These are phyloP conservation scores for Anthoceros angustus DNA, from an alignment of 225 moss, liverwort and hornwort genomes.

Conservation along the genomic window DNA sequence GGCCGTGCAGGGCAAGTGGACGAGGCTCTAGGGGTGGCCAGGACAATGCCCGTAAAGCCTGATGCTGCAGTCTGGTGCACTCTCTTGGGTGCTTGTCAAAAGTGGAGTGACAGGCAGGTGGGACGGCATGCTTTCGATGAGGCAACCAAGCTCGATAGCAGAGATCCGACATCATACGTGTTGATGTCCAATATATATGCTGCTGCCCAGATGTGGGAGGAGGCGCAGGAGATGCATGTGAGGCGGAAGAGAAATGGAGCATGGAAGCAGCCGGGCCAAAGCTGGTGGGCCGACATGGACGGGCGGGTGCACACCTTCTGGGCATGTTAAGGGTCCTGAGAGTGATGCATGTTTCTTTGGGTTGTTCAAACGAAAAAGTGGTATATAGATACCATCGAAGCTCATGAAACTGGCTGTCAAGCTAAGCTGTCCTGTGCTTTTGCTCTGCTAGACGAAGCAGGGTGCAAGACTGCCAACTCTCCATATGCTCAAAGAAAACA, in stretches of 20 bases:
- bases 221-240: not conserved
- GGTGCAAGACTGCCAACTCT: not conserved
- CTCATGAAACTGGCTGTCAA: constrained; percentile 60
- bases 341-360: not conserved
- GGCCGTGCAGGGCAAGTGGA: too few species aligned
- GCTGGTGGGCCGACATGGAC: not conserved
- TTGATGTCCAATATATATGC: not conserved
- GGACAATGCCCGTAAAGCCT: not conserved
- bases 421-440: constrained; percentile 76
- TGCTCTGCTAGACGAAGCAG: constrained; percentile 21
- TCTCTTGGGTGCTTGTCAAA: not conserved
- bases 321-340: not conserved
- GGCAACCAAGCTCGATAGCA: not conserved
- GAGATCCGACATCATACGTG: not conserved
- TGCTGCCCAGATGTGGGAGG: not conserved
- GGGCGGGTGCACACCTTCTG: not conserved
- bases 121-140: not conserved
- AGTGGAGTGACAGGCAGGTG: not conserved
- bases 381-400: constrained; percentile 50
- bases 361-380: too few species aligned
- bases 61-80: not conserved
- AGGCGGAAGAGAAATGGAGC: not conserved
- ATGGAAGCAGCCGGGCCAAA: not conserved
- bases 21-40: too few species aligned
- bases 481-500: too few species aligned